A percentile compares a stretch with the other conserved stretches of the same genome.
Conservation (phyloP, 768 basidiomycete species). For the Tulasnella sp. region DNA sequence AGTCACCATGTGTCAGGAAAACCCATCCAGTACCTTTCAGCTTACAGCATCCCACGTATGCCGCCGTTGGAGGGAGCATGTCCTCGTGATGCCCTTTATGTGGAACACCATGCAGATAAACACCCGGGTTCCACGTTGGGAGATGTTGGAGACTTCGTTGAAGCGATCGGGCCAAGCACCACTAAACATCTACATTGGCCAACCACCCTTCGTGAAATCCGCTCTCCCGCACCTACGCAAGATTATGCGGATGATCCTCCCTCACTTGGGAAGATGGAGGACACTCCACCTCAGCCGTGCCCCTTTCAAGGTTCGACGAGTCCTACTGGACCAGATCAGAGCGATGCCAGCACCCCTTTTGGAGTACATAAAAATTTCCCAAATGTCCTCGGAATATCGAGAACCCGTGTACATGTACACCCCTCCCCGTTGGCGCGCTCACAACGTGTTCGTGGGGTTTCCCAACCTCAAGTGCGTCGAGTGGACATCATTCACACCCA, state of each 20-base stretch:
- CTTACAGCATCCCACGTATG: background rate
- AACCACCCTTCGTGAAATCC: background rate
- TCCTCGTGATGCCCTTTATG: background rate
- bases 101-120: background rate
- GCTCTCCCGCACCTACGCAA: background rate
- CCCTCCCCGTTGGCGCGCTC: background rate
- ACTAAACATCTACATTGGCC: background rate
- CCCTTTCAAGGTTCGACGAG: background rate
- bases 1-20: background rate
- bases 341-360: background rate
- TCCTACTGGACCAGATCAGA: background rate
- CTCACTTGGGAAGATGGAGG: background rate
- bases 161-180: background rate
- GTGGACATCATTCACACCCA: background rate
- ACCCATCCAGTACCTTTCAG: background rate
- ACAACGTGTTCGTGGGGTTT: background rate
- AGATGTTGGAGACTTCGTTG: background rate
- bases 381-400: background rate
- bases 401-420: background rate
- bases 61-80: background rate
- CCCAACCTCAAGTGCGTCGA: background rate
- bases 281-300: background rate
- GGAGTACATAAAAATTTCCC: background rate
- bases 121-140: background rate
- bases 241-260: background rate